Evolutionary conservation across 257 asterid species (phyloP).

Genomic region (Mitragyna speciosa): DNA sequence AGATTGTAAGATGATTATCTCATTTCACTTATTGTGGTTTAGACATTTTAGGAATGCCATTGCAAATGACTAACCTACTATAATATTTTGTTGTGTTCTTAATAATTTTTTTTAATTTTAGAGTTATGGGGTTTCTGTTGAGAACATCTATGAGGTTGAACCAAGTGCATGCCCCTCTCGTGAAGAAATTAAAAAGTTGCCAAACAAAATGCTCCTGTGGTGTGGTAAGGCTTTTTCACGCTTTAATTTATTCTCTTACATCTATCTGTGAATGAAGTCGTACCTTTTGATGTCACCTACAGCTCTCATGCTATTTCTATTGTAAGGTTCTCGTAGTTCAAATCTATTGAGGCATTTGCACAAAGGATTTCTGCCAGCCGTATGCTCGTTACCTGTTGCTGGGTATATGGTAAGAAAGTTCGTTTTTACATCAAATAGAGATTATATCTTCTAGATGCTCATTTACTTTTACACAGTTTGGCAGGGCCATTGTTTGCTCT

Average conservation of each 20-base stretch:
- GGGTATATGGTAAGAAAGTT: constrained; percentile 72
- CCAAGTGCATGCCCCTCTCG: constrained; percentile 70
- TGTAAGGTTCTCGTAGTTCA: constrained; percentile 70
- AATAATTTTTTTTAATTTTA: constrained; percentile 16
- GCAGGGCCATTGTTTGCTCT: constrained; percentile 85
- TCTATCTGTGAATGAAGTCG: background rate
- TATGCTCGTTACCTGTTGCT: constrained; percentile 67
- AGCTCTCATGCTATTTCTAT: too few relatives aligned
- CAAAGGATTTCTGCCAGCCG: constrained; percentile 74
- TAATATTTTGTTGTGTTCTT: too few relatives aligned
- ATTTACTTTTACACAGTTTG: constrained; percentile 48
- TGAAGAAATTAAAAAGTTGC: constrained; percentile 60
- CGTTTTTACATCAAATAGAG: background rate
- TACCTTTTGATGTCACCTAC: background rate
- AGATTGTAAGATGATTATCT: constrained; percentile 44
- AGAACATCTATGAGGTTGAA: constrained; percentile 65
- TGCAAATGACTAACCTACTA: too few relatives aligned
- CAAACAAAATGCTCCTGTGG: constrained; percentile 79
- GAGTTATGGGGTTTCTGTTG: constrained; percentile 72
- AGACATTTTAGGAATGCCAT: background rate
- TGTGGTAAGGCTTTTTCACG: constrained; percentile 56
- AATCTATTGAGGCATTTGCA: constrained; percentile 76
- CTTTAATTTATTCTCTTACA: background rate
- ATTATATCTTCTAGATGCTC: background rate
- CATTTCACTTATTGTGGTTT: background rate